Percentiles rank a stretch among this genome's conserved stretches.
phyloP scores from a whole-genome alignment of 495 filamentous ascomycete genomes.

The Pyronema domesticum region DNA sequence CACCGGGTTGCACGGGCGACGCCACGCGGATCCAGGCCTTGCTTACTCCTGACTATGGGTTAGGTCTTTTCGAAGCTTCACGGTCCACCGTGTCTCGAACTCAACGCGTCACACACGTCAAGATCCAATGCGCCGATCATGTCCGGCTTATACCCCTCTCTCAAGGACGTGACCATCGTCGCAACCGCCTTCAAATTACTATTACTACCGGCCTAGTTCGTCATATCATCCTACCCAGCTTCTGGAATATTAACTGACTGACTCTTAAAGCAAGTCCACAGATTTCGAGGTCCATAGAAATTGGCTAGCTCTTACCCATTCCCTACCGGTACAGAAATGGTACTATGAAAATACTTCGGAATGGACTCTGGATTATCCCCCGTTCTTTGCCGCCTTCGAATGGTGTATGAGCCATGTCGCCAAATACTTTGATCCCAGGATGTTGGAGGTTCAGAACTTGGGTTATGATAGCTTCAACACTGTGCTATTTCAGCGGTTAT shows the following conservation, averaged over 20 bases:
- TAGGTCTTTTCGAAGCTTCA: too few relatives aligned
- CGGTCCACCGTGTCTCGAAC: too few relatives aligned
- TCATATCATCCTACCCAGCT: conserved; percentile 9
- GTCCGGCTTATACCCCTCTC: conserved; percentile 13
- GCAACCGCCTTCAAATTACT: conserved; percentile 84
- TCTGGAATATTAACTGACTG: conserved; percentile 3
- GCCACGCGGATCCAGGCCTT: too few relatives aligned
- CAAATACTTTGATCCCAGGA: conserved; percentile 52
- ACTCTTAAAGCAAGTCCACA: conserved; percentile 67
- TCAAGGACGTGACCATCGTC: conserved; percentile 54
- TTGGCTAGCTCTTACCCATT: conserved; percentile 90
- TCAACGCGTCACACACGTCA: too few relatives aligned
- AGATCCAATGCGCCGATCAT: not conserved
- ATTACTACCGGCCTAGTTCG: conserved; percentile 91
- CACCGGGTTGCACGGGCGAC: too few relatives aligned
- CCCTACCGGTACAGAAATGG: conserved; percentile 73
- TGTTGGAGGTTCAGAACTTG: conserved; percentile 67
- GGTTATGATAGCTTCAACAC: conserved; percentile 80
- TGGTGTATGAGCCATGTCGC: conserved; percentile 78
- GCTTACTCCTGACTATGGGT: too few relatives aligned
- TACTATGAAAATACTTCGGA: conserved; percentile 94
- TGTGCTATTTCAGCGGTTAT: conserved; percentile 75
- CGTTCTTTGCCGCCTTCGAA: conserved; percentile 94
- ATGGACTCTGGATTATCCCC: conserved; percentile 98
- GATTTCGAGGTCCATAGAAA: conserved; percentile 98